phyloP scores from a whole-genome alignment of 805 yeast genomes.

The Candida insectalens region DNA sequence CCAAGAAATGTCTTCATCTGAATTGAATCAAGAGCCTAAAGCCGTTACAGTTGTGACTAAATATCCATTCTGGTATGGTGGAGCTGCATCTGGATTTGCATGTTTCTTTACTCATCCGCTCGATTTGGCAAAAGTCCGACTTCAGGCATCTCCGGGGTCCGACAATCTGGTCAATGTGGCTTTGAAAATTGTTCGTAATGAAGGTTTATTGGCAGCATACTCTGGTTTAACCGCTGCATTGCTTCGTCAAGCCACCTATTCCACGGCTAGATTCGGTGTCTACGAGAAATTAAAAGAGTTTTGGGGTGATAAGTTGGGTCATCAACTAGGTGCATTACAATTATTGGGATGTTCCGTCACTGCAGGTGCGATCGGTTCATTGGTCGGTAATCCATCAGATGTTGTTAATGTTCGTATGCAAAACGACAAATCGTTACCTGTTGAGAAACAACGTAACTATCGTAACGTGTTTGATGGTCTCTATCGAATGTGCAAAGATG shows the following conservation, averaged over 20 bases:
- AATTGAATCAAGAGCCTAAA: too few species aligned
- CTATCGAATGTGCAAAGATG: conserved; percentile 45
- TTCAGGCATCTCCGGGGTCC: conserved; percentile 66
- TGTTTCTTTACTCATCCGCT: conserved; percentile 70
- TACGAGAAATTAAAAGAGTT: conserved; percentile 67
- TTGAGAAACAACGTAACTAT: conserved; percentile 60
- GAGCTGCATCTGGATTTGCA: conserved; percentile 56
- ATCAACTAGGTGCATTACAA: conserved; percentile 44
- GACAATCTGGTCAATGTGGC: conserved; percentile 55
- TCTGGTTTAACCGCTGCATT: conserved; percentile 77
- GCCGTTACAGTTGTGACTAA: not conserved
- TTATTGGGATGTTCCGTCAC: conserved; percentile 73
- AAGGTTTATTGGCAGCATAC: conserved; percentile 64
- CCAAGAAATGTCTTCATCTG: too few species aligned
- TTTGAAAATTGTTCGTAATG: conserved; percentile 45
- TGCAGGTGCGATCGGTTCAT: conserved; percentile 79
- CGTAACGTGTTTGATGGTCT: conserved; percentile 74
- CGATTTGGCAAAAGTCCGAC: conserved; percentile 78
- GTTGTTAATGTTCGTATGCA: conserved; percentile 88
- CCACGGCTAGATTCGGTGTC: conserved; percentile 80
- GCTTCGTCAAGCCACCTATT: conserved; percentile 80
- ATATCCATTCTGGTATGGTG: conserved; percentile 19
- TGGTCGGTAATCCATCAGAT: conserved; percentile 84
- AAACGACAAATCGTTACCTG: conserved; percentile 66
- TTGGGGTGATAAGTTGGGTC: conserved; percentile 29